phyloP scores from a whole-genome alignment of 23 red algal genomes.

The Gracilaria domingensis region DNA sequence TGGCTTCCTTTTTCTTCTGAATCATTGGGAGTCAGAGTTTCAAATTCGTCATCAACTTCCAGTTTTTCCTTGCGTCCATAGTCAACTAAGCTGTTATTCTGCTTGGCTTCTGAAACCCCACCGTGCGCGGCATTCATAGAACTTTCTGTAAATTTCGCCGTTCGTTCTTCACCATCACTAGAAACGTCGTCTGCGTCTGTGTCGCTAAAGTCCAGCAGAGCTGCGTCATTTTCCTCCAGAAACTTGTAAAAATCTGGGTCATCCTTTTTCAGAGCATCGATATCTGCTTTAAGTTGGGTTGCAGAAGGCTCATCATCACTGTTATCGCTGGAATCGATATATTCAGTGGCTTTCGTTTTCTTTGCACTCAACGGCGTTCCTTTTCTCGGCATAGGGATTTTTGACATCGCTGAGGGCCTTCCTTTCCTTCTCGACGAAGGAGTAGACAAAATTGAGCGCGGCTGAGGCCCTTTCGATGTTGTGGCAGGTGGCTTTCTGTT shows the following conservation, averaged over 20 bases:
- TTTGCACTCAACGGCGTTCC: conserved; percentile 32
- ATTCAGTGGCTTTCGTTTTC: not conserved
- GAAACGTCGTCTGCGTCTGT: not conserved
- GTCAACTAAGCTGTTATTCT: not conserved
- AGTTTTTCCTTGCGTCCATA: not conserved
- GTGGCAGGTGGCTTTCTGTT: not conserved
- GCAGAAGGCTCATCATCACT: conserved; percentile 27
- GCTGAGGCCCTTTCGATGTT: not conserved
- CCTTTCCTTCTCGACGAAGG: not conserved
- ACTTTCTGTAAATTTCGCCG: not conserved
- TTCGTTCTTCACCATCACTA: conserved; percentile 3
- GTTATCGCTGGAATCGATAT: not conserved
- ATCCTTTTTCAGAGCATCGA: conserved; percentile 71
- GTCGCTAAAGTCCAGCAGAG: conserved; percentile 64
- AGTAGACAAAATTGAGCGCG: not conserved
- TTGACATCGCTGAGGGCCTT: not conserved
- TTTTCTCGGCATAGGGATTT: conserved; percentile 11
- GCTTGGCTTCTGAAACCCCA: not conserved
- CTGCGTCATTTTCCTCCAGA: conserved; percentile 73
- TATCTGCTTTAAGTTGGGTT: conserved; percentile 41
- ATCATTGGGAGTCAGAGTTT: not conserved
- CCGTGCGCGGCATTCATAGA: not conserved
- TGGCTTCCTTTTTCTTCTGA: not conserved
- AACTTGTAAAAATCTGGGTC: conserved; percentile 78
- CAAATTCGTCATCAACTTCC: not conserved